Conservation (phyloP, 305 asterid species). For the Striga hermonthica region DNA sequence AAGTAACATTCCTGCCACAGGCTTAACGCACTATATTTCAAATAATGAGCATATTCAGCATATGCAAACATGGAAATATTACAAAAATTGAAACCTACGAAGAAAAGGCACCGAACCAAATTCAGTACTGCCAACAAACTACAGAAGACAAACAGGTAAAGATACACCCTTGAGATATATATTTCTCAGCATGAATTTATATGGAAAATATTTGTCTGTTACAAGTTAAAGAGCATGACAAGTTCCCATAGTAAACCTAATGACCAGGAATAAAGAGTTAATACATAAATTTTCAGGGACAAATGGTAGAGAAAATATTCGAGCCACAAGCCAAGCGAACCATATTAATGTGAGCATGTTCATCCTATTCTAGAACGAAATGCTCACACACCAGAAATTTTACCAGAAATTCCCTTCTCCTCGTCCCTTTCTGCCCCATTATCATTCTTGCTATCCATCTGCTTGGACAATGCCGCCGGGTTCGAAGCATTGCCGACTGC, state of each 20-base stretch:
- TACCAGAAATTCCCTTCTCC: constrained; percentile 56
- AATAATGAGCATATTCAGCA: not conserved
- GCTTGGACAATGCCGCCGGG: constrained; percentile 36
- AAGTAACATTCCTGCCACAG: no score
- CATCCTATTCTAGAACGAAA: constrained; percentile 27
- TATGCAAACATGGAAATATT: not conserved
- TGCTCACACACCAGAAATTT: constrained; percentile 50
- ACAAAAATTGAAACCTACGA: not conserved
- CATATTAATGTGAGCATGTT: constrained; percentile 25
- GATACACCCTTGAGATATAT: constrained; percentile 17
- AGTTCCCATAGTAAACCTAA: constrained; percentile 17
- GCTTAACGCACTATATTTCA: no score
- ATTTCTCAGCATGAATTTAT: not conserved
- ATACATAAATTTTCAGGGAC: constrained; percentile 15
- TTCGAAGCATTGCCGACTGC: constrained; percentile 42
- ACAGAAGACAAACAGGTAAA: not conserved
- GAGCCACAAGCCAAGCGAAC: constrained; percentile 19
- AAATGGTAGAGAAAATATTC: not conserved
- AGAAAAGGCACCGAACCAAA: not conserved
- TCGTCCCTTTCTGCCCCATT: constrained; percentile 45
- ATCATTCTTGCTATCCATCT: constrained; percentile 11
- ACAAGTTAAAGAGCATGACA: constrained; percentile 26
- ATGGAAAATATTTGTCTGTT: constrained; percentile 21
- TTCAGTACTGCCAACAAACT: not conserved
- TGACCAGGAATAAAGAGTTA: constrained; percentile 19